Evolutionary conservation across 2,329 filamentous ascomycete genomes (phyloP), one percentile per base, ranked within the genome.

Genomic region (Amphichorda felina): DNA sequence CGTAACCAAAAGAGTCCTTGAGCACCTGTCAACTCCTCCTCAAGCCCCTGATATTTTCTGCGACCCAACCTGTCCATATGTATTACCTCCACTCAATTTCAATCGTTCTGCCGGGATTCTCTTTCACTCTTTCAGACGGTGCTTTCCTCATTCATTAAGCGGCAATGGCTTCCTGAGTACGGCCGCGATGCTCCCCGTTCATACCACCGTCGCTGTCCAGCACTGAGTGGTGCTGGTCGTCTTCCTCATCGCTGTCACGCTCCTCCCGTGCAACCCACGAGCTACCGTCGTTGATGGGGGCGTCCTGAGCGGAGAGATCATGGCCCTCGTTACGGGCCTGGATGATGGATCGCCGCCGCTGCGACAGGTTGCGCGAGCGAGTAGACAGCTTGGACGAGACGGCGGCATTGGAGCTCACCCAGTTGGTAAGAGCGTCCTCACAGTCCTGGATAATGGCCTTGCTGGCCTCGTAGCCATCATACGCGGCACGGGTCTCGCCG

Each of bases 361-460:
- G 85, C 31, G 85, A 94, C 25, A 96, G 73, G 13, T 81, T 93
- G 47, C 88, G 85, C 28, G 89, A 78, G 40, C 91, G 85, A 14
- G 79, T 82, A 4, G 86, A 94, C 33, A 98, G 76, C 57, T 85
- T 88, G 44, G 88, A 80, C 38, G 73, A 82, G 47, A 98, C 87
- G 31, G 85, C 80, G 5, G 91, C 89, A 53, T 93, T 91, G 50
- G 86, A 80, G 39, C 78, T 74, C 27, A 96, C 87, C 91, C 91
- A 98, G 69, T 94, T 95, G 57, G 87, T 95, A 41, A 98, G 78
- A 2, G 91, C 75, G 55, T 96, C 88, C 63, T 98, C 91, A 59
- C 91, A 98, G 61, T 98, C 91, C 65, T 98, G 91, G 53, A 98
- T 96, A 61, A 98, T 96, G 44, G 83, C 89, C 66, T 95, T 96